A percentile compares a stretch with the other conserved stretches of the same genome.
Conservation (phyloP, 1,284 basidiomycete genomes). For the Leccinum griseonigrum region DNA sequence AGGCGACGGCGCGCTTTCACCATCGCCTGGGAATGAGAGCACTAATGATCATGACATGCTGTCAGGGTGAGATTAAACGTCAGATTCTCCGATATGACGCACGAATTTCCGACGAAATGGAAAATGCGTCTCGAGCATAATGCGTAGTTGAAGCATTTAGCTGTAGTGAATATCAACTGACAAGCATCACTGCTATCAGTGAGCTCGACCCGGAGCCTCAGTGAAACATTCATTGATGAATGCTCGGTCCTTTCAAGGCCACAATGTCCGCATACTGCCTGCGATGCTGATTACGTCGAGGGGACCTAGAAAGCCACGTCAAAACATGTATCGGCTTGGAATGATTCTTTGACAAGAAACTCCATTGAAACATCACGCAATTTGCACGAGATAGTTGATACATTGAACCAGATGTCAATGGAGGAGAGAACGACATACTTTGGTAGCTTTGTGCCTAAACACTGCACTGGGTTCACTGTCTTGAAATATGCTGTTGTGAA, state of each 20-base stretch:
- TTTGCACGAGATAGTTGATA: conserved; percentile 25
- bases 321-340: conserved; percentile 52
- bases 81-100: conserved; percentile 31
- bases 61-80: conserved; percentile 16
- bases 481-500: conserved; percentile 57
- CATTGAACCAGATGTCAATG: neutral
- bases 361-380: conserved; percentile 45
- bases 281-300: conserved; percentile 73
- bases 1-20: conserved; percentile 46
- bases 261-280: conserved; percentile 41
- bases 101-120: conserved; percentile 55
- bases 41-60: conserved; percentile 24
- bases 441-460: conserved; percentile 61
- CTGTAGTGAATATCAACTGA: conserved; percentile 49
- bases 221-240: neutral
- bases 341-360: conserved; percentile 28
- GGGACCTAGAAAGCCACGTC: conserved; percentile 56
- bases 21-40: conserved; percentile 42
- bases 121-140: conserved; percentile 60
- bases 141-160: conserved; percentile 50
- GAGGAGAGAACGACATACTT: conserved; percentile 38
- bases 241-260: neutral
- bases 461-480: conserved; percentile 56
- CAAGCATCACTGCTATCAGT: conserved; percentile 43
- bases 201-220: conserved; percentile 60